phyloP scores from a whole-genome alignment of 495 filamentous ascomycete genomes.

The Xylaria grammica region DNA sequence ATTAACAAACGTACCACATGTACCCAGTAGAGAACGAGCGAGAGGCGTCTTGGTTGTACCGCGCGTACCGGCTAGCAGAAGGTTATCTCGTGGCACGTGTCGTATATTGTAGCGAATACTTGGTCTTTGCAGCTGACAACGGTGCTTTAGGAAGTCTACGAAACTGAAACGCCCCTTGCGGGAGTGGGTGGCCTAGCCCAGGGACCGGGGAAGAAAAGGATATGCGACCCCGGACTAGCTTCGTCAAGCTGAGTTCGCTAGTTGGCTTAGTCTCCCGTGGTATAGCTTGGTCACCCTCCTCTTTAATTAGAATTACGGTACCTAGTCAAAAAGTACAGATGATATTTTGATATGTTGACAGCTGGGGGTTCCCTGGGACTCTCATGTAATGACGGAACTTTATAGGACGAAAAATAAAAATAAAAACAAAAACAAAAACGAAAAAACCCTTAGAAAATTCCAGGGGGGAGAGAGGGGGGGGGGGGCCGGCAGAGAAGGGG shows the following conservation, averaged over 20 bases:
- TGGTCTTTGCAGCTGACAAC: constrained; percentile 11
- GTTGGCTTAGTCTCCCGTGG: constrained; percentile 21
- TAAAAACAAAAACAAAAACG: neutral
- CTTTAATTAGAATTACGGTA: constrained; percentile 21
- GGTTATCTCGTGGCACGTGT: constrained; percentile 24
- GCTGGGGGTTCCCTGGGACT: constrained; percentile 13
- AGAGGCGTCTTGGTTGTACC: constrained; percentile 20
- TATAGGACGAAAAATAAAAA: too few relatives aligned
- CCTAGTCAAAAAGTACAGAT: constrained; percentile 21
- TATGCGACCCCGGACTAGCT: constrained; percentile 27
- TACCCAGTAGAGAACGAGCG: constrained; percentile 1
- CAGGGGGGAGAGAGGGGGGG: too few relatives aligned
- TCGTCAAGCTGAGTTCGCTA: constrained; percentile 26
- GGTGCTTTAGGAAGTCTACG: constrained; percentile 16
- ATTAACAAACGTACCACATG: constrained; percentile 17
- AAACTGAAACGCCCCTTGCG: constrained; percentile 25
- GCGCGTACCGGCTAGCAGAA: constrained; percentile 4
- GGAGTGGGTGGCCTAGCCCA: constrained; percentile 22
- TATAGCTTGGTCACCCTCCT: constrained; percentile 21
- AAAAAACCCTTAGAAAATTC: neutral
- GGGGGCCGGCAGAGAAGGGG: neutral
- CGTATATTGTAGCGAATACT: constrained; percentile 21
- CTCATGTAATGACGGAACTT: constrained; percentile 9
- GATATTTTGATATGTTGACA: constrained; percentile 10
- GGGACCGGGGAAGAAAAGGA: constrained; percentile 25